Percentiles rank a stretch among this genome's conserved stretches.
Evolutionary conservation across 2,329 filamentous ascomycete species (phyloP).

Genomic region (Aspergillus pseudoglaucus): DNA sequence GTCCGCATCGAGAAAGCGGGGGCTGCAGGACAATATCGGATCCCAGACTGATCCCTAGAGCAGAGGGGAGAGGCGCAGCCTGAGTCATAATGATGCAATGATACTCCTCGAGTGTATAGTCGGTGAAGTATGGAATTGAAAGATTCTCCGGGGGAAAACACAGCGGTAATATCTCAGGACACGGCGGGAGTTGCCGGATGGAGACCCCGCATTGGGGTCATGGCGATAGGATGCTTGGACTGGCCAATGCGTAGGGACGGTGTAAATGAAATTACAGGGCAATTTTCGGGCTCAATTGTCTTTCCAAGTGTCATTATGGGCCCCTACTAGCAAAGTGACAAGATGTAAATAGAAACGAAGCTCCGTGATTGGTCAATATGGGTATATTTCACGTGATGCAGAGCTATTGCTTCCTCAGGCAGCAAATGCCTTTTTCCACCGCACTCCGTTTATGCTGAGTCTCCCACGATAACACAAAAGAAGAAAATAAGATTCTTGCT

Average conservation of each 20-base stretch:
- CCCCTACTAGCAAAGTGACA: no score
- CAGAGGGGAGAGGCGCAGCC: constrained; percentile 1
- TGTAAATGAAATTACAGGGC: no score
- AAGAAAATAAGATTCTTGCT: no score
- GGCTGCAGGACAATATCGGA: constrained; percentile 20
- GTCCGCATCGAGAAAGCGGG: constrained; percentile 45
- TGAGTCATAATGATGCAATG: neutral
- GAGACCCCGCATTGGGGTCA: neutral
- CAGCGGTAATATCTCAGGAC: no score
- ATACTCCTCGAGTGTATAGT: neutral
- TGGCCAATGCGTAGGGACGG: no score
- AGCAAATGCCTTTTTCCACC: neutral
- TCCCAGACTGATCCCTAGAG: constrained; percentile 4
- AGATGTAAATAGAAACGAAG: neutral
- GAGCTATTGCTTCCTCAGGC: neutral
- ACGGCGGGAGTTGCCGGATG: neutral
- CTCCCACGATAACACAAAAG: no score
- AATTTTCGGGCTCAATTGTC: neutral
- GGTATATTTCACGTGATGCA: neutral
- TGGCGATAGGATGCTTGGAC: no score
- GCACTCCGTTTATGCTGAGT: neutral
- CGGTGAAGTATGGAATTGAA: no score
- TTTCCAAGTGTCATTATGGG: neutral
- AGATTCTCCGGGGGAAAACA: no score
- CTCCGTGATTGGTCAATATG: neutral